A percentile compares a stretch with the other conserved stretches of the same genome.
These are phyloP conservation scores for Xylariaceae sp. DNA, from an alignment of 2,329 filamentous ascomycete genomes.

Conservation along the genomic window DNA sequence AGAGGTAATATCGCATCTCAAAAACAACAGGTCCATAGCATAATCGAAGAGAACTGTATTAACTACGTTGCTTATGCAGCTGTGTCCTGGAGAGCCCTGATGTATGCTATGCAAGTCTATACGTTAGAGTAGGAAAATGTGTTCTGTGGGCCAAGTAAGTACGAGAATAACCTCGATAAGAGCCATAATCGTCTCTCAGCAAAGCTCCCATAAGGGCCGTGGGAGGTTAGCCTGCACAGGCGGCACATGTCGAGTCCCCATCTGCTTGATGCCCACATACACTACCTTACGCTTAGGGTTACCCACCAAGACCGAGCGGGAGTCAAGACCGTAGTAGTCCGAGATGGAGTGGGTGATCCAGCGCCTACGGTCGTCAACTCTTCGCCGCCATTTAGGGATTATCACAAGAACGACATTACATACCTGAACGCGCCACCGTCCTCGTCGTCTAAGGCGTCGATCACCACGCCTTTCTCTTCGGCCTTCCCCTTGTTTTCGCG, in stretches of 20 bases:
- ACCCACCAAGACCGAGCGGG: constrained; percentile 75
- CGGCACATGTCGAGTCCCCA: constrained; percentile 33
- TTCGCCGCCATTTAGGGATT: too few species aligned
- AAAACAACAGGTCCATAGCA: too few species aligned
- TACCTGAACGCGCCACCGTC: constrained; percentile 83
- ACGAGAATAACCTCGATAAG: background rate
- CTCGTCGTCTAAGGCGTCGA: constrained; percentile 74
- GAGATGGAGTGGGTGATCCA: constrained; percentile 94
- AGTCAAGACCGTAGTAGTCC: constrained; percentile 86
- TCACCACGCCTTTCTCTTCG: constrained; percentile 67
- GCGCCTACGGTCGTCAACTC: constrained; percentile 56
- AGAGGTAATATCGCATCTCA: too few species aligned
- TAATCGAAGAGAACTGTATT: too few species aligned
- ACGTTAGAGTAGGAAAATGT: too few species aligned
- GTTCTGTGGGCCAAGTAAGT: background rate
- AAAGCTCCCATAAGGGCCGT: constrained; percentile 66
- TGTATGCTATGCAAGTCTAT: too few species aligned
- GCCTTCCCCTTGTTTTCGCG: constrained; percentile 57
- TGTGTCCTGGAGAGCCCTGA: too few species aligned
- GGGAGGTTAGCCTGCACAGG: constrained; percentile 49
- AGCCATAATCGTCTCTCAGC: constrained; percentile 37
- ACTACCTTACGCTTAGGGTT: constrained; percentile 75
- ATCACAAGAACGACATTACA: constrained; percentile 34
- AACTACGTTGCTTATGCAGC: too few species aligned
- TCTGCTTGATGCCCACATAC: constrained; percentile 73